These are phyloP conservation scores for Plasmodium berghei DNA, from an alignment of 169 alveolate genomes.

Conservation along the genomic window DNA sequence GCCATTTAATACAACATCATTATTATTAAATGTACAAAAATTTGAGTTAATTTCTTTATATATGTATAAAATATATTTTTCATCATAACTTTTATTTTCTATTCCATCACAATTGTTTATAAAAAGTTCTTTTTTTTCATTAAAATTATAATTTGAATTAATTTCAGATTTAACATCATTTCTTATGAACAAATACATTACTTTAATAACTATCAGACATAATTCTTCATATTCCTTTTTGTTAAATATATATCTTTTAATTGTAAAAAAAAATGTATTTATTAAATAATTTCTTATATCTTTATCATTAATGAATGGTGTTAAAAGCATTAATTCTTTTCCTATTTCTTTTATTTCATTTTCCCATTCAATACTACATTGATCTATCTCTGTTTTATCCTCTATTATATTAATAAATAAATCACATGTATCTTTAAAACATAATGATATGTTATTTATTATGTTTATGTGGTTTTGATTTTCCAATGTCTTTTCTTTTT, in stretches of 20 bases:
- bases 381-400: not conserved
- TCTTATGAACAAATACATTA: slow-evolving; percentile 16
- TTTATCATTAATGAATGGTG: slow-evolving; percentile 6
- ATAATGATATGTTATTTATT: not conserved
- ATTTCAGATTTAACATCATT: not conserved
- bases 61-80: too few relatives aligned
- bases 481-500: not conserved
- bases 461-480: not conserved
- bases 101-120: not conserved
- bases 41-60: too few relatives aligned
- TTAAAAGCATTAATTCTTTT: slow-evolving; percentile 4
- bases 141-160: not conserved
- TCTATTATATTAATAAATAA: slow-evolving; percentile 28
- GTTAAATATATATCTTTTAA: slow-evolving; percentile 25
- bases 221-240: slow-evolving; percentile 9
- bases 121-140: too few relatives aligned
- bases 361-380: not conserved
- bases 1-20: not conserved
- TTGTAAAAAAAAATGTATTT: slow-evolving; percentile 15
- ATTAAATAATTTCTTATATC: slow-evolving; percentile 28
- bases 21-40: not conserved
- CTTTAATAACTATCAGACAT: slow-evolving; percentile 10
- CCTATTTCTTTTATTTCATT: not conserved
- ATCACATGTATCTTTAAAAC: slow-evolving; percentile 1
- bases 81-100: not conserved